Base-by-base conservation (phyloP, 768 basidiomycete species). In the Butyriboletus loyo region DNA sequence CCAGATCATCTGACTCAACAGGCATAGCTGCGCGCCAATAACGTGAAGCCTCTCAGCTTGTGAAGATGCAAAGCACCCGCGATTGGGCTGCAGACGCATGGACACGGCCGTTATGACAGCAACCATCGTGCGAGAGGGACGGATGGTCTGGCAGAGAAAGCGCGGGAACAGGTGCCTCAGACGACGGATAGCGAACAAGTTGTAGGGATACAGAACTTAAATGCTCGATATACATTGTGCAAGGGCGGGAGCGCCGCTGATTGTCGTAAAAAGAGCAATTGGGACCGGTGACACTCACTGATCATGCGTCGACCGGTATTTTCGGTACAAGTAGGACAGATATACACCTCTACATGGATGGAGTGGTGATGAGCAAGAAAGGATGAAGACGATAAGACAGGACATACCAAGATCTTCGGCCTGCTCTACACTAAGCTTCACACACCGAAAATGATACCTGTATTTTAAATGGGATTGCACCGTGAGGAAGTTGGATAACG, bases 361-460 rank as follows among this genome's bases (percentile, higher is more conserved):
- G 49, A 6, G 36, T 7, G n/a, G 54, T 30, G 42, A 57, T 66
- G 30, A 66, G 60, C 31, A 57, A 47, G 31, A 49, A 44, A 9
- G 46, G 19, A 47, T 9, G 7, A 27, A 15, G 34, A 5, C n/a
- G 38, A 46, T 44, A 52, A 53, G 44, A 46, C 15, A 41, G 28
- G 52, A 81, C 89, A 76, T 68, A 90, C 89, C 81, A 67, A 93
- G 87, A 66, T 89, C 85, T 62, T 84, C 84, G 9, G 90, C 90
- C 58, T 85, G 78, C 46, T 76, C 71, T 58, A 82, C 80, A 52
- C 67, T 75, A 43, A 92, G 67, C 53, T 80, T 72, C 10, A 92
- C 77, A 70, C 91, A 93, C n/a, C 72, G 69, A 60, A 92, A 92
- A 68, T 93, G 91, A 69, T 83, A 91, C 91, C 91, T 93, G 47